Percentiles rank a stretch among this genome's conserved stretches.
phyloP scores from a whole-genome alignment of 2,329 filamentous ascomycete genomes.

The Cephalotrichum gorgonifer region DNA sequence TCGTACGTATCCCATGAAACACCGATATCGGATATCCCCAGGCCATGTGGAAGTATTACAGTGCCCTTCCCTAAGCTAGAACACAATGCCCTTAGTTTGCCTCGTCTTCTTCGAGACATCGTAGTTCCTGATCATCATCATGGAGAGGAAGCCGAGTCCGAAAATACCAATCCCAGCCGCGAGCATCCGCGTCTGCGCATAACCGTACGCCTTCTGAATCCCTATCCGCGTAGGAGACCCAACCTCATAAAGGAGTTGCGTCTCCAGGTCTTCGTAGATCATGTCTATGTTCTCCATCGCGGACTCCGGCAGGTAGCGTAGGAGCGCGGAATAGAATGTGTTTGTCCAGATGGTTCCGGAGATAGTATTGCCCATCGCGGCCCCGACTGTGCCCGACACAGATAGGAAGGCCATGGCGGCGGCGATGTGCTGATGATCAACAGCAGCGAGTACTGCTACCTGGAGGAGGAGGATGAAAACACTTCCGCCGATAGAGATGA shows the following conservation, averaged over 20 bases:
- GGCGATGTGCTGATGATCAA: constrained; percentile 51
- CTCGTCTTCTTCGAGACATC: constrained; percentile 35
- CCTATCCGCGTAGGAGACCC: constrained; percentile 33
- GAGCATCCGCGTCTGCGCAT: constrained; percentile 38
- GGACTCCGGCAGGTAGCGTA: constrained; percentile 34
- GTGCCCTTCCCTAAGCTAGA: no score
- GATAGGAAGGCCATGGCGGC: constrained; percentile 50
- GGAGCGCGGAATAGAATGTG: constrained; percentile 41
- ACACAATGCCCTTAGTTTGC: constrained; percentile 41
- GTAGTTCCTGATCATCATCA: constrained; percentile 36
- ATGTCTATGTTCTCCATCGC: constrained; percentile 23
- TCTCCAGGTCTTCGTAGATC: constrained; percentile 42
- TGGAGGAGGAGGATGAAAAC: constrained; percentile 49
- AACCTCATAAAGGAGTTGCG: constrained; percentile 37
- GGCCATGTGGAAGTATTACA: no score
- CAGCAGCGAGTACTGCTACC: constrained; percentile 49
- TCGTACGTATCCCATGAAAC: no score
- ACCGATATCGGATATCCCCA: no score
- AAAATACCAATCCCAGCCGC: constrained; percentile 22
- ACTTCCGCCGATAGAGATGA: constrained; percentile 49
- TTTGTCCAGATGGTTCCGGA: constrained; percentile 56
- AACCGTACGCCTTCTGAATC: constrained; percentile 49
- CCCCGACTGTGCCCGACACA: constrained; percentile 50
- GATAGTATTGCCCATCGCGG: constrained; percentile 48
- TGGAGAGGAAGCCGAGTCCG: constrained; percentile 21